Base-by-base conservation (phyloP, 345 rosid species). In the Eucalyptus tenuipes region DNA sequence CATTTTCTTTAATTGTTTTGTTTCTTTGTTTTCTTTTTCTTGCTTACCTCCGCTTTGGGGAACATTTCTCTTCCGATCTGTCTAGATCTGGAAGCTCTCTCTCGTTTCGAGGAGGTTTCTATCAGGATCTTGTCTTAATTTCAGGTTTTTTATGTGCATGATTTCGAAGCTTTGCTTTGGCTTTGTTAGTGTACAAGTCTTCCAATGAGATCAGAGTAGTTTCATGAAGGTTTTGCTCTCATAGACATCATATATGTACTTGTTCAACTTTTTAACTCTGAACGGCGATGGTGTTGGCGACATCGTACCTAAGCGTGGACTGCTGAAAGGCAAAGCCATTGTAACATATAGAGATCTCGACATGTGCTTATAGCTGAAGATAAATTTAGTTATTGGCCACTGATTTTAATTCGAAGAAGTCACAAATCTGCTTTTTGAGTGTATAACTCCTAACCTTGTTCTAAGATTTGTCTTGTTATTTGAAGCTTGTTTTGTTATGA, bases 271-370 rank as follows among this genome's bases (percentile, higher is more conserved):
- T 55, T 55, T 4, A 9, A 24, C 13, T 22, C 13, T 24, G 1
- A 24, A 55, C 1, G 0, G 0, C 6, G 6, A 55, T 24, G 29
- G 61, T 55, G 1, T 55, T 4, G 29, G 13, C 3, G 1, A 55
- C 29, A 10, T 1, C 1, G 3, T 25, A 55, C 13, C 12, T 55
- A 55, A 55, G 6, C 61, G 0, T 55, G 13, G 1, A 55, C 29
- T 22, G 29, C 3, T 10, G 1, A 55, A 55, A 55, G 2, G 13
- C 61, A 55, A 55, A 2, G 61, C 13, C 29, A 22, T 24, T 55
- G 1, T 22, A 55, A 55, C 12, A 55, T 22, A 37, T 37, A 37
- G 4, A 37, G 40, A 37, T 37, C 40, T 37, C 40, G 40, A 37
- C 13, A 0, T 55, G 13, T 10, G 13, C 29, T 4, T 6, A 55